Percentiles rank a stretch among this genome's conserved stretches.
These are phyloP conservation scores for Penicillium janthinellum DNA, from an alignment of 2,329 filamentous ascomycete species.

Conservation along the genomic window DNA sequence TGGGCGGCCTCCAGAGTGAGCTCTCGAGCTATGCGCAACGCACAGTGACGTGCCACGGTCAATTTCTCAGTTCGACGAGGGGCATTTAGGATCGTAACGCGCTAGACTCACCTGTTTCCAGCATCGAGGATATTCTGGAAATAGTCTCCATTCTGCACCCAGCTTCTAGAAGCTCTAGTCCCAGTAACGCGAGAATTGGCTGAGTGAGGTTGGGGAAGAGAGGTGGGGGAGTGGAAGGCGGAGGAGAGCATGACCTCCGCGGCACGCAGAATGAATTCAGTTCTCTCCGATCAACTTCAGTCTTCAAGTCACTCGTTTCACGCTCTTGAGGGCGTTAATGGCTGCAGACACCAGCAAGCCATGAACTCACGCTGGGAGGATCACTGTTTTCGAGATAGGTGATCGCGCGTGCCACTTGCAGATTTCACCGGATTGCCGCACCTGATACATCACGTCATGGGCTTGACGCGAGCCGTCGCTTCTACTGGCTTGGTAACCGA, in stretches of 20 bases:
- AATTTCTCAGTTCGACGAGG: slow-evolving; percentile 12
- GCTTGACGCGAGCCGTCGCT: slow-evolving; percentile 27
- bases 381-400: background rate
- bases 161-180: slow-evolving; percentile 25
- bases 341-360: background rate
- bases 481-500: slow-evolving; percentile 55
- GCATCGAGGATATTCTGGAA: slow-evolving; percentile 86
- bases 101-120: slow-evolving; percentile 77
- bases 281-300: background rate
- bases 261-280: slow-evolving; percentile 3
- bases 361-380: background rate
- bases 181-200: slow-evolving; percentile 17
- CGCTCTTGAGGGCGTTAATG: background rate
- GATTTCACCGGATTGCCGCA: background rate
- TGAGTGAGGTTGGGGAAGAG: slow-evolving; percentile 12
- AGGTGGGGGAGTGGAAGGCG: slow-evolving; percentile 26
- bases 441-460: slow-evolving; percentile 19
- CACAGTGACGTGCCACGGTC: slow-evolving; percentile 23
- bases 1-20: slow-evolving; percentile 96
- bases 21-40: slow-evolving; percentile 71
- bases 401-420: background rate
- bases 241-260: slow-evolving; percentile 26
- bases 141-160: slow-evolving; percentile 81
- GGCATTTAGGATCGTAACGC: background rate
- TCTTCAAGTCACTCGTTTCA: background rate